Conservation (phyloP, 192 early-diverging fungal species). For the Entomortierella parvispora region DNA sequence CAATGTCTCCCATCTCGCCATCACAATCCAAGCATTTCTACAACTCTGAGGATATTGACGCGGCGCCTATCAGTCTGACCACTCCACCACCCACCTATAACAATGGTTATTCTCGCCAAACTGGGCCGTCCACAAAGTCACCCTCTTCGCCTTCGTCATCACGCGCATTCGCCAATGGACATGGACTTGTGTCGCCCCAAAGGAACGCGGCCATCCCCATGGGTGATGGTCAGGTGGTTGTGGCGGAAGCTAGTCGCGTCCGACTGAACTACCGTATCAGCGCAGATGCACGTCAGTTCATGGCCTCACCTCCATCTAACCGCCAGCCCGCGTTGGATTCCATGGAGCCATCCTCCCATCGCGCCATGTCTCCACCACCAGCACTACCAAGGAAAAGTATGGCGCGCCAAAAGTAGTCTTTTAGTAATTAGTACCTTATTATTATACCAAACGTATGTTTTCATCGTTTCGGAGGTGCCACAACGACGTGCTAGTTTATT, state of each 20-base stretch:
- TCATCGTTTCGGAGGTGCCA: no score
- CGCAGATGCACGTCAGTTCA: not conserved
- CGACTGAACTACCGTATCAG: constrained; percentile 3
- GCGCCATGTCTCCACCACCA: constrained; percentile 6
- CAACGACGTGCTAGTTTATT: no score
- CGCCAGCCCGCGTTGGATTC: not conserved
- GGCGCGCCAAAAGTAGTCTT: not conserved
- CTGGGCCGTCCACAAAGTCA: no score
- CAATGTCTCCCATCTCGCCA: not conserved
- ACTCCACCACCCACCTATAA: constrained; percentile 13
- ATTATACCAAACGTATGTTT: no score
- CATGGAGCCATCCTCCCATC: not conserved
- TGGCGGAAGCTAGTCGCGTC: constrained; percentile 13
- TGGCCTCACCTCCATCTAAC: not conserved
- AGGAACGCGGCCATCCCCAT: not conserved
- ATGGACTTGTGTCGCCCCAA: not conserved
- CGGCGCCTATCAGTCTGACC: constrained; percentile 2
- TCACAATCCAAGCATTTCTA: constrained; percentile 5
- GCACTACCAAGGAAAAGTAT: not conserved
- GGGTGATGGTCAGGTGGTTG: constrained; percentile 1
- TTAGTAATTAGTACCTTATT: no score
- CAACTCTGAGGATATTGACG: constrained; percentile 21
- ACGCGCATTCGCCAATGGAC: not conserved
- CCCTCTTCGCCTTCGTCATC: no score
- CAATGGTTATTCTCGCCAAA: not conserved